phyloP scores from a whole-genome alignment of 768 basidiomycete species.

The Mycena latifolia region DNA sequence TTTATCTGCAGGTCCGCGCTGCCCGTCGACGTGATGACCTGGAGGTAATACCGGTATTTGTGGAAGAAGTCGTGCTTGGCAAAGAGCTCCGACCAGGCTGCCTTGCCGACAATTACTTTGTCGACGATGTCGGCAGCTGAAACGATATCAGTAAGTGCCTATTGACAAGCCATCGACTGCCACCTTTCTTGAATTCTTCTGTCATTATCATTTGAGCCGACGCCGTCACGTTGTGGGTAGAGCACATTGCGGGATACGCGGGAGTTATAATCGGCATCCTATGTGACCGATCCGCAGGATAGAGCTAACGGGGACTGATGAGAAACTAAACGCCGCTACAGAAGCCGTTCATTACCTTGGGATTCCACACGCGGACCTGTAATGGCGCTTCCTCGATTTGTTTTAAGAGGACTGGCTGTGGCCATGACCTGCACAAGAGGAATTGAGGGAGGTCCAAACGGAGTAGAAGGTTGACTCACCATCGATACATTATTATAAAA shows the following conservation, averaged over 20 bases:
- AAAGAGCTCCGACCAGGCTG: conserved; percentile 95
- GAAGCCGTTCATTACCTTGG: conserved; percentile 66
- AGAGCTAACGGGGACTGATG: conserved; percentile 65
- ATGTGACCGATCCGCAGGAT: conserved; percentile 93
- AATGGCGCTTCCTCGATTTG: conserved; percentile 96
- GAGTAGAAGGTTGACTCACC: conserved; percentile 63
- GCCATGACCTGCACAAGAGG: conserved; percentile 85
- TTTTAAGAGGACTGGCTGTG: conserved; percentile 96
- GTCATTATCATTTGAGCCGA: conserved; percentile 98
- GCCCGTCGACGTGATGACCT: conserved; percentile 93
- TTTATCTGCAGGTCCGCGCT: conserved; percentile 89
- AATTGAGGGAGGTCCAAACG: conserved; percentile 16
- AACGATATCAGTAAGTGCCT: conserved; percentile 27
- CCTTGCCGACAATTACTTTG: conserved; percentile 86
- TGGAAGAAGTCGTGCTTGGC: conserved; percentile 96
- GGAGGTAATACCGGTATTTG: conserved; percentile 96
- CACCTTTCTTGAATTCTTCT: conserved; percentile 94
- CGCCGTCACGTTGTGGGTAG: conserved; percentile 96
- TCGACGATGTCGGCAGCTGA: conserved; percentile 94
- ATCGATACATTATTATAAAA: conserved; percentile 98
- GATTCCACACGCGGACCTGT: conserved; percentile 98
- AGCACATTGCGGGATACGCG: conserved; percentile 98
- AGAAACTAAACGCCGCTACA: conserved; percentile 11
- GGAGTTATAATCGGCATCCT: conserved; percentile 99
- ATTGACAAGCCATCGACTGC: conserved; percentile 13